Conservation (phyloP, 805 yeast genomes). For the Wickerhamiella lipophila region DNA sequence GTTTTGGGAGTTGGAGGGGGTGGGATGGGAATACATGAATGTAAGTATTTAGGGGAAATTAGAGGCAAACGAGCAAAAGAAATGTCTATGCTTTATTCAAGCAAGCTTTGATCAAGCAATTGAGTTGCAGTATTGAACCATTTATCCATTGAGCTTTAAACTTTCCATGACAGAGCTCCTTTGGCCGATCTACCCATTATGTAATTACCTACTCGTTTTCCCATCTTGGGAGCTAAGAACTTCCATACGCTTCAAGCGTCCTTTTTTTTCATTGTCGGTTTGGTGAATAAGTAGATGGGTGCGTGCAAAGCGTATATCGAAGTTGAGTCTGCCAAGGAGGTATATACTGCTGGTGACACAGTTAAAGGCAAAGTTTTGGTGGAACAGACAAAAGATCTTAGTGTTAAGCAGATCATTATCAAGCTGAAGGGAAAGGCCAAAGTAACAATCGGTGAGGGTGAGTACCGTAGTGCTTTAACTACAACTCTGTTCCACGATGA, state of each 20-base stretch:
- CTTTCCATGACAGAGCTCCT: too few relatives aligned
- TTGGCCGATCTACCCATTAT: not conserved
- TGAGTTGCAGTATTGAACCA: too few relatives aligned
- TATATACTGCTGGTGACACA: constrained; percentile 10
- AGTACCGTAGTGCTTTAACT: constrained; percentile 9
- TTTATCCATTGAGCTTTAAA: too few relatives aligned
- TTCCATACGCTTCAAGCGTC: not conserved
- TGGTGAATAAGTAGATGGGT: too few relatives aligned
- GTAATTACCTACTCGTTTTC: too few relatives aligned
- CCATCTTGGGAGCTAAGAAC: not conserved
- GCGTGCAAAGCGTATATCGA: constrained; percentile 8
- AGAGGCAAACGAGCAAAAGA: too few relatives aligned
- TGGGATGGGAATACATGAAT: not conserved
- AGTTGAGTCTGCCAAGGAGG: not conserved
- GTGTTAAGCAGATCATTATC: constrained; percentile 10
- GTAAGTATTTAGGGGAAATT: too few relatives aligned
- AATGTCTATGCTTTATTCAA: too few relatives aligned
- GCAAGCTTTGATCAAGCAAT: too few relatives aligned
- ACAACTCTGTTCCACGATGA: constrained; percentile 6
- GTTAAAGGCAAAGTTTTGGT: constrained; percentile 3
- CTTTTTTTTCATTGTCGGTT: not conserved
- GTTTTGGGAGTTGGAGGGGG: not conserved
- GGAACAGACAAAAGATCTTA: not conserved
- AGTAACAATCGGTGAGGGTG: constrained; percentile 13
- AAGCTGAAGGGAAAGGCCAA: constrained; percentile 10